A percentile compares a stretch with the other conserved stretches of the same genome.
These are phyloP conservation scores for Telopea speciosissima DNA, from an alignment of 177 flowering plant genomes.

Conservation along the genomic window DNA sequence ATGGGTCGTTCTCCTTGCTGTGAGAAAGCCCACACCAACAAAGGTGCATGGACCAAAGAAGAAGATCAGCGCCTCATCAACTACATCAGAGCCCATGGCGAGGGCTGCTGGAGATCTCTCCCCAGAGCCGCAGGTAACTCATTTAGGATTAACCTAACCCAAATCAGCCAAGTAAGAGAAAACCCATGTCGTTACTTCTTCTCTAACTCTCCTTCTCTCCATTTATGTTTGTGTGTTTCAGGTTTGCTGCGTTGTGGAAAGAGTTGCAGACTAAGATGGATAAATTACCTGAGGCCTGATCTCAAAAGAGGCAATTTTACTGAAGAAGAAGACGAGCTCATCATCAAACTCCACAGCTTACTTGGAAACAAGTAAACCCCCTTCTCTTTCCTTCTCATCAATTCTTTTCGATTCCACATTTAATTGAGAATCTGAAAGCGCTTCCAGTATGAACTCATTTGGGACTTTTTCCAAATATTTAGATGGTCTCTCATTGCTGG, in stretches of 20 bases:
- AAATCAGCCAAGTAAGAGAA: background rate
- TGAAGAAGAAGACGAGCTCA: constrained; percentile 38
- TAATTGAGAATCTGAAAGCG: too few relatives aligned
- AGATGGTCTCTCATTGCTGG: constrained; percentile 20
- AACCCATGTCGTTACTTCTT: background rate
- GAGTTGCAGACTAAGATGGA: constrained; percentile 43
- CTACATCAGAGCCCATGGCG: constrained; percentile 34
- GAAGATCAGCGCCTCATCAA: constrained; percentile 43
- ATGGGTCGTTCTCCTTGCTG: constrained; percentile 55
- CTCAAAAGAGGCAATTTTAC: constrained; percentile 36
- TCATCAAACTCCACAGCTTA: constrained; percentile 33
- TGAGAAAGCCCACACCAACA: constrained; percentile 49
- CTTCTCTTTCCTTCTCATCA: background rate
- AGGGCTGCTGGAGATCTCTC: constrained; percentile 28
- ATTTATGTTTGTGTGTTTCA: background rate
- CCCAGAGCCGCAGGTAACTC: constrained; percentile 24
- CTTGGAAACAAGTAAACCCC: constrained; percentile 25
- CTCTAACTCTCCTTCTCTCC: background rate
- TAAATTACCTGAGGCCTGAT: constrained; percentile 37
- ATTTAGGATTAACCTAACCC: background rate
- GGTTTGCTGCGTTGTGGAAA: constrained; percentile 35
- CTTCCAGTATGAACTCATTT: background rate
- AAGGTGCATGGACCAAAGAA: constrained; percentile 53
- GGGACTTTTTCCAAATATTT: background rate
- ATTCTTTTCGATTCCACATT: background rate